phyloP scores from a whole-genome alignment of 2,329 filamentous ascomycete genomes.

The Pezizomycotina sp. region DNA sequence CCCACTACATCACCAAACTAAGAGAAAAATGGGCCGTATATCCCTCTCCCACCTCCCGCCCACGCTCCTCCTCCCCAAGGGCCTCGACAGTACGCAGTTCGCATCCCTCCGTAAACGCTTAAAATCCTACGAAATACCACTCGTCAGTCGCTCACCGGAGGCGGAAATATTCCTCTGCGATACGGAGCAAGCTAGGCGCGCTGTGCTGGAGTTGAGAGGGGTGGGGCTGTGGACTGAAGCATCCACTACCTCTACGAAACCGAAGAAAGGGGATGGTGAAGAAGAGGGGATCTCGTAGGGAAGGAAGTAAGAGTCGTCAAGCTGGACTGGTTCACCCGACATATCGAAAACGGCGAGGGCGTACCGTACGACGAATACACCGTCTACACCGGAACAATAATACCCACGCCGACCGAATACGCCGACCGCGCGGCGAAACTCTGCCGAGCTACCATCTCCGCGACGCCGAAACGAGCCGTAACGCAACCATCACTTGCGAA shows the following conservation, averaged over 20 bases:
- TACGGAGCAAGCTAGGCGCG: constrained; percentile 51
- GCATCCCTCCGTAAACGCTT: no score
- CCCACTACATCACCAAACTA: no score
- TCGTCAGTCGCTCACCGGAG: no score
- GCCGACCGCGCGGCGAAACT: no score
- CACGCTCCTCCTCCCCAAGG: no score
- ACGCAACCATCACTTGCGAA: neutral
- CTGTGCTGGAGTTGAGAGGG: constrained; percentile 58
- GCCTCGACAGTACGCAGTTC: no score
- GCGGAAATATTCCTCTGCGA: constrained; percentile 61
- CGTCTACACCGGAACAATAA: constrained; percentile 38
- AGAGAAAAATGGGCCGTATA: no score
- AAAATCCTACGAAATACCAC: no score
- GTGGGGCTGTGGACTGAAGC: constrained; percentile 46
- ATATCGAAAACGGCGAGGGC: constrained; percentile 32
- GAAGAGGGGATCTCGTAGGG: constrained; percentile 20
- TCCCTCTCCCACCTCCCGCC: no score
- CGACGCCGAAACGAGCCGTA: constrained; percentile 16
- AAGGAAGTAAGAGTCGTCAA: constrained; percentile 38
- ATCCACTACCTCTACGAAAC: constrained; percentile 5
- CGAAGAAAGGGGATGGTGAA: constrained; percentile 3
- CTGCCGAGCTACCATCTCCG: constrained; percentile 4
- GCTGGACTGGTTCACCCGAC: constrained; percentile 43
- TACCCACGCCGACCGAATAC: constrained; percentile 14
- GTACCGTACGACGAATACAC: constrained; percentile 38